Evolutionary conservation across 257 asterid genomes (phyloP).

Genomic region (Solanum microdontum): DNA sequence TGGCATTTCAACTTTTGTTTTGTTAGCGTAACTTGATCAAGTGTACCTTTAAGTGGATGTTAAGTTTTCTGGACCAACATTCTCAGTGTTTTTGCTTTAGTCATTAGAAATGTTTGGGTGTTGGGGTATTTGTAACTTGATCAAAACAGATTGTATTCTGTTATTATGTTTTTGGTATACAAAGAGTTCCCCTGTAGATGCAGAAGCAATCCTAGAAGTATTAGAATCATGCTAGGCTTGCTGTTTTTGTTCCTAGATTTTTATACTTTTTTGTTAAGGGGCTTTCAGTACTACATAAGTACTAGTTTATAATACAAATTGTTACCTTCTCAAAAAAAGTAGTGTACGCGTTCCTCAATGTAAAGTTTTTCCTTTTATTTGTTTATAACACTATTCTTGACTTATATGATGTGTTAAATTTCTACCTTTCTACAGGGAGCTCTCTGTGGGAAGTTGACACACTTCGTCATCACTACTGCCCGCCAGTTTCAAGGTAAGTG

Average conservation of each 20-base stretch:
- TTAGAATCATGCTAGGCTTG: no score
- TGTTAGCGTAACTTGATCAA: not conserved
- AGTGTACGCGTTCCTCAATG: not conserved
- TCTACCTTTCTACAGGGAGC: conserved; percentile 51
- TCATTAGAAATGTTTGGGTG: not conserved
- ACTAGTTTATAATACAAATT: no score
- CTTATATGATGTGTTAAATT: not conserved
- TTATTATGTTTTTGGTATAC: no score
- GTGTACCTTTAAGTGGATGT: not conserved
- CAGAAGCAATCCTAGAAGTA: no score
- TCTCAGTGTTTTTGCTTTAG: not conserved
- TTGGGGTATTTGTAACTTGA: not conserved
- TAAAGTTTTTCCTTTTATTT: not conserved
- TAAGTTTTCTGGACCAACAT: not conserved
- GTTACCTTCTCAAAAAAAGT: not conserved
- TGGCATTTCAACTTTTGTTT: not conserved
- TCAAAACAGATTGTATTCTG: no score
- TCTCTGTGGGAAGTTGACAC: conserved; percentile 94
- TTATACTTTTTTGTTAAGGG: no score
- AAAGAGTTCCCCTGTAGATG: no score
- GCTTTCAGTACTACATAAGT: no score
- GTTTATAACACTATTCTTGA: not conserved
- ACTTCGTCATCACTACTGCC: conserved; percentile 74
- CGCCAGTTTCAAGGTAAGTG: conserved; percentile 72
- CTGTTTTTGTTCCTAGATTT: no score